Evolutionary conservation across 2,329 filamentous ascomycete genomes (phyloP).

Genomic region (Fusarium abutilonis): DNA sequence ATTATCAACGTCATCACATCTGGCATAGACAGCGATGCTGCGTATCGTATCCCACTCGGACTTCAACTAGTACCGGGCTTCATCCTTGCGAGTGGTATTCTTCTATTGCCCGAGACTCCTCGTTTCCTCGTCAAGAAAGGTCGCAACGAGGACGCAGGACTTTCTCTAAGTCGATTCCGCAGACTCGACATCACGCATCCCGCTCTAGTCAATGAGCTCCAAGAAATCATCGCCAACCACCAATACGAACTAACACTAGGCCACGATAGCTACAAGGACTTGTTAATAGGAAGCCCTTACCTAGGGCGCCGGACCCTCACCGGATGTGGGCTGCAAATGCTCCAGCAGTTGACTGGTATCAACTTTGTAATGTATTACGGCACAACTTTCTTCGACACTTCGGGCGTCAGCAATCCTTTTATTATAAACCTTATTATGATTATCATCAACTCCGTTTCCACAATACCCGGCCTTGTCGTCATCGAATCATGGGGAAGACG

Average conservation of each 20-base stretch:
- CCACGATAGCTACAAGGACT: conserved; percentile 66
- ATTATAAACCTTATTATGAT: conserved; percentile 79
- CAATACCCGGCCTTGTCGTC: conserved; percentile 76
- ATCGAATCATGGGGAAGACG: conserved; percentile 82
- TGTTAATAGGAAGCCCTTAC: conserved; percentile 69
- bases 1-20: conserved; percentile 75
- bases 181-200: conserved; percentile 78
- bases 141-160: conserved; percentile 69
- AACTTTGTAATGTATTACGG: conserved; percentile 84
- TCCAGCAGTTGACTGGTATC: conserved; percentile 80
- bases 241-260: conserved; percentile 76
- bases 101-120: conserved; percentile 80
- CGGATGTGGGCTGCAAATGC: conserved; percentile 77
- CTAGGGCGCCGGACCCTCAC: conserved; percentile 76
- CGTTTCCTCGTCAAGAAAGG: conserved; percentile 79
- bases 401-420: conserved; percentile 70
- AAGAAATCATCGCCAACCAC: conserved; percentile 79
- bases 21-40: conserved; percentile 63
- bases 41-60: conserved; percentile 81
- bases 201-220: conserved; percentile 76
- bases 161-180: conserved; percentile 75
- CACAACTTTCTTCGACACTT: conserved; percentile 73
- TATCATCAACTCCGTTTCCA: conserved; percentile 79
- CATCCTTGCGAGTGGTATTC: conserved; percentile 73
- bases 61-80: conserved; percentile 80